Base-by-base conservation (phyloP, 768 basidiomycete genomes). In the Lactarius akahatsu region DNA sequence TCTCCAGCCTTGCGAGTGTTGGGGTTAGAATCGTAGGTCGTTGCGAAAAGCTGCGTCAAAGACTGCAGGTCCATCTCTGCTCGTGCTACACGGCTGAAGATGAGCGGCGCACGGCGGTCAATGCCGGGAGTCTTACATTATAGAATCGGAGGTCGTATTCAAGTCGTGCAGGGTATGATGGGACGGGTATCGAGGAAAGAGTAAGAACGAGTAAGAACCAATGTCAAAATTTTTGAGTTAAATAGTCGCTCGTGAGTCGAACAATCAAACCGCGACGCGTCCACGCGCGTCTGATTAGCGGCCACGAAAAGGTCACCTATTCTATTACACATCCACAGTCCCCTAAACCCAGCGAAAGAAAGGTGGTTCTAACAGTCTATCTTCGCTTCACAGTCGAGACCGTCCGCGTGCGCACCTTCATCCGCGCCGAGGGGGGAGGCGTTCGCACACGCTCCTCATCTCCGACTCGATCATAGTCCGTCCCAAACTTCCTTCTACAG, bases 1-100 rank as follows among this genome's bases (percentile, higher is more conserved):
- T 96, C 94, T 55, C 88, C 90, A 43, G 90, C 80, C 73, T 92
- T 92, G 71, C 93, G 88, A 66, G 89, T 84, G 80, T 94, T 94
- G 61, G 93, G 91, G 78, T 96, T 91, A 7, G 89, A 82, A 73
- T 83, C 91, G 77, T 86, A 88, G 8, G 92, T 92, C 38, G 89
- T 87, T 7, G 90, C 82, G 73, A 94, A 94, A 59, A 94, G 86
- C 71, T 85, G 84, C 9, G 90, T 88, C 63, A 94, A 80, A 16
- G 86, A 84, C 74, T 89, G 87, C 58, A 90, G 80, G 76, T 92
- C 90, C 90, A 91, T 91, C 67, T 73, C 66, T 26, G 59, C 15
- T 63, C 41, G 38, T 66, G 41, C 61, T 58, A 40, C 9, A 57
- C 56, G 30, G 18, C n/a, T 20, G 47, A 50, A 26, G 38, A 13